Percentiles rank a stretch among this genome's conserved stretches.
Conservation (phyloP, 2,329 filamentous ascomycete species). For the Clarireedia monteithiana region DNA sequence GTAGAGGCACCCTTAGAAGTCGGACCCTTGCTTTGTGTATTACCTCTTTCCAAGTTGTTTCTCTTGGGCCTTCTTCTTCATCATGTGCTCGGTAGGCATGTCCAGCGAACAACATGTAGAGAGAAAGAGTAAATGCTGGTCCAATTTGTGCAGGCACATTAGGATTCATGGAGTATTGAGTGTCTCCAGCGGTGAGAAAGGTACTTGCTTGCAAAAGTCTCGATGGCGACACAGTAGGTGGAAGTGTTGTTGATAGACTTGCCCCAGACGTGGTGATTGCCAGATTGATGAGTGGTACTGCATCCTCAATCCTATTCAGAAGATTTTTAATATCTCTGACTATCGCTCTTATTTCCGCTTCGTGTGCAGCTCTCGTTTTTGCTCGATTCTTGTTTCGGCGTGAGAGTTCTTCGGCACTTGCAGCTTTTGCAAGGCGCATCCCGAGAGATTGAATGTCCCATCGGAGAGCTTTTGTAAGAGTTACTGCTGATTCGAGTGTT, state of each 20-base stretch:
- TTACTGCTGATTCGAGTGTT: conserved; percentile 75
- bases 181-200: conserved; percentile 79
- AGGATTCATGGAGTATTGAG: conserved; percentile 63
- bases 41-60: conserved; percentile 85
- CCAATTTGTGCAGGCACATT: conserved; percentile 70
- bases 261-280: conserved; percentile 93
- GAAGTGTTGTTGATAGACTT: conserved; percentile 71
- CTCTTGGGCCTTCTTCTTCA: conserved; percentile 20
- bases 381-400: conserved; percentile 37
- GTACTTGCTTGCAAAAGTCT: conserved; percentile 88
- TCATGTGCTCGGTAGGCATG: conserved; percentile 49
- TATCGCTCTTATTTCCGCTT: conserved; percentile 60
- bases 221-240: conserved; percentile 80
- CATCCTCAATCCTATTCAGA: conserved; percentile 75
- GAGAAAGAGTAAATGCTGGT: conserved; percentile 73
- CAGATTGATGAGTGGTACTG: conserved; percentile 84
- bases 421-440: conserved; percentile 63
- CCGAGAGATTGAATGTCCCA: conserved; percentile 78
- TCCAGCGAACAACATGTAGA: conserved; percentile 92
- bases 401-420: conserved; percentile 50
- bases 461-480: conserved; percentile 73
- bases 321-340: conserved; percentile 68
- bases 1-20: conserved; percentile 37
- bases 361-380: conserved; percentile 46
- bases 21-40: conserved; percentile 87